Percentiles rank a stretch among this genome's conserved stretches.
Conservation (phyloP, 1,284 basidiomycete genomes). For the Cutaneotrichosporon cyanovorans region DNA sequence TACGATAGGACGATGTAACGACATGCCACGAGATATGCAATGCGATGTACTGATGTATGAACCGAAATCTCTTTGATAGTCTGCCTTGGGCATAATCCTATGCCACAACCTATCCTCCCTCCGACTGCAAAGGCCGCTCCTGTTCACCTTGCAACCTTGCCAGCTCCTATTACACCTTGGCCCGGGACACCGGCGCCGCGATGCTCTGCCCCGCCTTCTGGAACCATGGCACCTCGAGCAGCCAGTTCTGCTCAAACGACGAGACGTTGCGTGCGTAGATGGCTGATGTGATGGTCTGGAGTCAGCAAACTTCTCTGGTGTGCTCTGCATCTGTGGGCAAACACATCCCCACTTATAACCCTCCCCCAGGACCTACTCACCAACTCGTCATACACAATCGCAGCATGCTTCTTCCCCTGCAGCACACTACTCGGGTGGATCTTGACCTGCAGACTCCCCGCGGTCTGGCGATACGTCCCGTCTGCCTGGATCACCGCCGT, state of each 20-base stretch:
- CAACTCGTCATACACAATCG: conserved; percentile 83
- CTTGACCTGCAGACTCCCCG: conserved; percentile 69
- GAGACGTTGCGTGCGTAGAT: conserved; percentile 84
- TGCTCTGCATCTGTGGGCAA: too few species aligned
- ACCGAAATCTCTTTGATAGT: too few species aligned
- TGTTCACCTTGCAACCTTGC: too few species aligned
- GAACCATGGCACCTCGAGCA: conserved; percentile 47
- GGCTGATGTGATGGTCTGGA: conserved; percentile 61
- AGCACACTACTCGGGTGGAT: conserved; percentile 79
- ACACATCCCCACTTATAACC: background rate
- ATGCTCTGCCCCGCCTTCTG: conserved; percentile 16
- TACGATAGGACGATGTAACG: background rate
- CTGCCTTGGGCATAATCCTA: too few species aligned
- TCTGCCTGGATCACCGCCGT: conserved; percentile 74
- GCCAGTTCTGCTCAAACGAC: conserved; percentile 58
- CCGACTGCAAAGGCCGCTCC: too few species aligned
- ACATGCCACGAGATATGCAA: too few species aligned
- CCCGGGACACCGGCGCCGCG: conserved; percentile 8
- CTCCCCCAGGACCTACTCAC: conserved; percentile 52
- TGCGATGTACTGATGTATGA: too few species aligned
- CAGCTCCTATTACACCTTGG: conserved; percentile 2
- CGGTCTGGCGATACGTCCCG: conserved; percentile 70
- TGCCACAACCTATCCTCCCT: too few species aligned
- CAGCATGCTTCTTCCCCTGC: conserved; percentile 67
- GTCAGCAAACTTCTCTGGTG: conserved; percentile 14